Conservation (phyloP, 2,329 filamentous ascomycete genomes). For the Colletotrichum sp. region DNA sequence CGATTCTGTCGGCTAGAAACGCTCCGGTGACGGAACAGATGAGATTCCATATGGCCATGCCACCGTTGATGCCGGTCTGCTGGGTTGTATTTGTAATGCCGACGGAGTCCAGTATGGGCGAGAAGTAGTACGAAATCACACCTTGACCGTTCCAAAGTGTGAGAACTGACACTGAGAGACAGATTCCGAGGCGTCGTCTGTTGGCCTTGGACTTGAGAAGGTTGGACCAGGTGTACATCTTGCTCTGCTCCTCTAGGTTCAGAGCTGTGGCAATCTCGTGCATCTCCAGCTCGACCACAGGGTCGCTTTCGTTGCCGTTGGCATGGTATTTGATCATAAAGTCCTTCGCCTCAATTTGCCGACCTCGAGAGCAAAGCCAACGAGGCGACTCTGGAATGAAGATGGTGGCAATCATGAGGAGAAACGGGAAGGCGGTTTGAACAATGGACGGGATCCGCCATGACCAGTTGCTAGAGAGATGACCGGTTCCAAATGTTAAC, state of each 20-base stretch:
- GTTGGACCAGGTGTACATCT: conserved; percentile 7
- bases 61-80: conserved; percentile 40
- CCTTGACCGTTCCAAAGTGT: conserved; percentile 26
- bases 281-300: conserved; percentile 52
- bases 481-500: background rate
- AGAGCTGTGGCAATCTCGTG: conserved; percentile 55
- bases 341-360: conserved; percentile 32
- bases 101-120: conserved; percentile 32
- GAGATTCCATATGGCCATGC: conserved; percentile 19
- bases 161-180: conserved; percentile 16
- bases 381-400: conserved; percentile 47
- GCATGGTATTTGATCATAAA: conserved; percentile 15
- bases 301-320: conserved; percentile 45
- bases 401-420: background rate
- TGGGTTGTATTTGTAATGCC: conserved; percentile 35
- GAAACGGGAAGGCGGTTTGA: background rate
- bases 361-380: conserved; percentile 29
- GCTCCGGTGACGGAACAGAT: conserved; percentile 24
- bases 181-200: conserved; percentile 21
- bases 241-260: conserved; percentile 37
- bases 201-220: conserved; percentile 20
- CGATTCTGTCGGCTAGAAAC: background rate
- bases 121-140: conserved; percentile 41
- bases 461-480: background rate
- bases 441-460: background rate